A percentile compares a stretch with the other conserved stretches of the same genome.
These are phyloP conservation scores for Tolypocladium tropicale DNA, from an alignment of 2,329 filamentous ascomycete species.

Conservation along the genomic window DNA sequence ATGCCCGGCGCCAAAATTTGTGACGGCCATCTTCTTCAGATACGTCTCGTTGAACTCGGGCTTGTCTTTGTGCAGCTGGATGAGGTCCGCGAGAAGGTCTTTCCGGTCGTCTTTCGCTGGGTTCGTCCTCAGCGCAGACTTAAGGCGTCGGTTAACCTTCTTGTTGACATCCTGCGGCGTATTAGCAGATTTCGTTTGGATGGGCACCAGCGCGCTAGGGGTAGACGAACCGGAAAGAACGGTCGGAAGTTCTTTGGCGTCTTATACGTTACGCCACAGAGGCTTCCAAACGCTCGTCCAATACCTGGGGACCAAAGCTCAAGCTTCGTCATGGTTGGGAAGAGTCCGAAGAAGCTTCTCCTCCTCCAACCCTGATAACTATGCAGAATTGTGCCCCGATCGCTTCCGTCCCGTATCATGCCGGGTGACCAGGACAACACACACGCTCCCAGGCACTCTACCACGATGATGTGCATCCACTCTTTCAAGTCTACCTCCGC, in stretches of 20 bases:
- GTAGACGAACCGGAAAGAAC: conserved; percentile 36
- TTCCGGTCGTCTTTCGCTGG: conserved; percentile 17
- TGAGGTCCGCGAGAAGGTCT: conserved; percentile 36
- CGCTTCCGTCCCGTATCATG: conserved; percentile 30
- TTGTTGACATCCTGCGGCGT: conserved; percentile 20
- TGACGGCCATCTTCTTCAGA: conserved; percentile 40
- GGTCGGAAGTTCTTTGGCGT: conserved; percentile 32
- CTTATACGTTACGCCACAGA: conserved; percentile 36
- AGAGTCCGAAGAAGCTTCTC: conserved; percentile 42
- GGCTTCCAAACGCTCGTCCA: conserved; percentile 27
- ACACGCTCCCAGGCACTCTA: conserved; percentile 39
- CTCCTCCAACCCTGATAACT: conserved; percentile 40
- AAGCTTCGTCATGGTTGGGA: conserved; percentile 29
- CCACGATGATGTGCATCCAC: conserved; percentile 46
- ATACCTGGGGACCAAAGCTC: conserved; percentile 25
- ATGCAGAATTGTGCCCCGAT: conserved; percentile 35
- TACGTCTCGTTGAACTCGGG: conserved; percentile 37
- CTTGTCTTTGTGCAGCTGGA: conserved; percentile 32
- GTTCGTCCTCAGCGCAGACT: conserved; percentile 16
- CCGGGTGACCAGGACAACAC: conserved; percentile 44
- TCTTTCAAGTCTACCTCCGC: conserved; percentile 36
- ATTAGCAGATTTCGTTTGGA: background rate
- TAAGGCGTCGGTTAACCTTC: conserved; percentile 23
- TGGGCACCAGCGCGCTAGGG: background rate
- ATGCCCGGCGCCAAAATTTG: conserved; percentile 46